Evolutionary conservation across 2,329 filamentous ascomycete genomes (phyloP).

Genomic region (Fusarium subglutinans): DNA sequence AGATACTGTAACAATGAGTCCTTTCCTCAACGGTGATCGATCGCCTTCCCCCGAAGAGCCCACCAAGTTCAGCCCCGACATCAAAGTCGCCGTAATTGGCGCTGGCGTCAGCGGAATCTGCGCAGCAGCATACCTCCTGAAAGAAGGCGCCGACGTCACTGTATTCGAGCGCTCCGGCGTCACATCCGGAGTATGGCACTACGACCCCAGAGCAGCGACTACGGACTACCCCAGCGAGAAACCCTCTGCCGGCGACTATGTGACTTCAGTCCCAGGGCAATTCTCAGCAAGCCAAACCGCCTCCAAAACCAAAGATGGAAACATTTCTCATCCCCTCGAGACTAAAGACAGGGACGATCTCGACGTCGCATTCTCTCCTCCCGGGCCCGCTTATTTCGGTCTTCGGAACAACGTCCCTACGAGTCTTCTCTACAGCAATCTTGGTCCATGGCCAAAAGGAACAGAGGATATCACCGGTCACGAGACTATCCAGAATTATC

Average conservation of each 20-base stretch:
- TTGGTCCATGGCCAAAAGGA: slow-evolving; percentile 64
- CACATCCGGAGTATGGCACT: slow-evolving; percentile 53
- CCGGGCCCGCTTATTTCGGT: slow-evolving; percentile 62
- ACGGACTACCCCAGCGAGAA: slow-evolving; percentile 46
- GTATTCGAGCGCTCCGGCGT: slow-evolving; percentile 50
- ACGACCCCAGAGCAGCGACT: slow-evolving; percentile 43
- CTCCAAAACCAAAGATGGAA: background rate
- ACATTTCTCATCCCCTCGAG: background rate
- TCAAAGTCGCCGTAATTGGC: slow-evolving; percentile 51
- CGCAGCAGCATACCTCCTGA: slow-evolving; percentile 50
- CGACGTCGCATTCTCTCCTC: slow-evolving; percentile 34
- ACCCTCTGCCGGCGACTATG: slow-evolving; percentile 44
- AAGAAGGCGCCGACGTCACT: slow-evolving; percentile 48
- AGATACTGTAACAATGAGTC: slow-evolving; percentile 1
- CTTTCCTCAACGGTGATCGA: slow-evolving; percentile 11
- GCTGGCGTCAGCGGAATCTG: slow-evolving; percentile 53
- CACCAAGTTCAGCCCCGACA: slow-evolving; percentile 8
- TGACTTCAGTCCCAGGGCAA: slow-evolving; percentile 15
- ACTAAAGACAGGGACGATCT: background rate
- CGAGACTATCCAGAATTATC: slow-evolving; percentile 64
- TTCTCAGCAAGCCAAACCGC: background rate
- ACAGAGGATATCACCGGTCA: slow-evolving; percentile 70
- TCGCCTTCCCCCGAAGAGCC: background rate
- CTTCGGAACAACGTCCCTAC: slow-evolving; percentile 81
- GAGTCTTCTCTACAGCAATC: slow-evolving; percentile 55